Conservation (phyloP, 768 basidiomycete species). For the Hericium rajendrae region DNA sequence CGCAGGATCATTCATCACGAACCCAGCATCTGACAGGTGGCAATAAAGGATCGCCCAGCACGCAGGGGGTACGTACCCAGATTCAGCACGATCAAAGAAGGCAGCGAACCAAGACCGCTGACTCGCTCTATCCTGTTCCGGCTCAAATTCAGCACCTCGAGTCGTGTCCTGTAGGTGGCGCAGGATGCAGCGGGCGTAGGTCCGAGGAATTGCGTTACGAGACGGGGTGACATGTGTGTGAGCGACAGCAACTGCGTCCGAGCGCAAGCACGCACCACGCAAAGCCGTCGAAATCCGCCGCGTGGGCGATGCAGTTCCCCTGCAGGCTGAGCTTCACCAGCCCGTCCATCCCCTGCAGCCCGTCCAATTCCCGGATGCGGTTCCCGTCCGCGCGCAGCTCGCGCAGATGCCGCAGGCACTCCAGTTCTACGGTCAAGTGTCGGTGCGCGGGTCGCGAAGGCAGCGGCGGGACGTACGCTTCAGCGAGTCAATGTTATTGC, state of each 20-base stretch:
- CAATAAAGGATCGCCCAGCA: not conserved
- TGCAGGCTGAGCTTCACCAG: conserved; percentile 79
- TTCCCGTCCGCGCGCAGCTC: conserved; percentile 91
- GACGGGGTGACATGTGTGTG: conserved; percentile 10
- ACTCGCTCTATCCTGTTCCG: conserved; percentile 59
- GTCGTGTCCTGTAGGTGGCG: conserved; percentile 27
- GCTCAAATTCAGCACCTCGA: conserved; percentile 80
- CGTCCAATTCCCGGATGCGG: conserved; percentile 60
- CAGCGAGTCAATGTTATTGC: conserved; percentile 83
- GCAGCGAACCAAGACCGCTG: conserved; percentile 48
- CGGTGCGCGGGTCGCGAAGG: conserved; percentile 8
- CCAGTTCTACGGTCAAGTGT: conserved; percentile 49
- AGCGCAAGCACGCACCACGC: conserved; percentile 49
- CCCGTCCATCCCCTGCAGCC: conserved; percentile 69
- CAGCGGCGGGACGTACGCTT: conserved; percentile 39
- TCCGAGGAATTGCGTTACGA: not conserved
- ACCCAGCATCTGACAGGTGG: conserved; percentile 1
- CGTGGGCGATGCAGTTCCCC: conserved; percentile 52
- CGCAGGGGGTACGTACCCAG: conserved; percentile 51
- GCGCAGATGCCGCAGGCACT: conserved; percentile 74
- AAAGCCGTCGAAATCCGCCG: conserved; percentile 48
- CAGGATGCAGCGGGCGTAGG: not conserved
- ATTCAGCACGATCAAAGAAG: conserved; percentile 64
- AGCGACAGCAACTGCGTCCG: conserved; percentile 11
- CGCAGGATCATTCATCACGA: conserved; percentile 12